Evolutionary conservation across 2,329 filamentous ascomycete species (phyloP).

Genomic region (Fusarium oxysporum): DNA sequence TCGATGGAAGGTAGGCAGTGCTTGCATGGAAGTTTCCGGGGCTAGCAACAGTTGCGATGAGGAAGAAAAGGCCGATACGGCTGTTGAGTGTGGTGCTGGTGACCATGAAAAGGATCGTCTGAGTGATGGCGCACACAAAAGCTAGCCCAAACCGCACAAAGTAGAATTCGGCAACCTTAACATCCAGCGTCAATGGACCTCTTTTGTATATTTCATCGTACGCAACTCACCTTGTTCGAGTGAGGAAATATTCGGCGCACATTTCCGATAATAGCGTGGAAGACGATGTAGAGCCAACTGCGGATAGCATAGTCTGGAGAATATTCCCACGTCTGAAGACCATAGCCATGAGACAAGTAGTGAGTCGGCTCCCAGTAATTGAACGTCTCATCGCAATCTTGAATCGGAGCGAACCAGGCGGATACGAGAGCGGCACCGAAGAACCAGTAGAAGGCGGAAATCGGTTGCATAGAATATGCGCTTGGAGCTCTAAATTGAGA

Average conservation of each 20-base stretch:
- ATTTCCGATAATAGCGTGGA: constrained; percentile 81
- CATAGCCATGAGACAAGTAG: constrained; percentile 92
- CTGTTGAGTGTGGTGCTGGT: constrained; percentile 82
- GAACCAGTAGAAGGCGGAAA: constrained; percentile 84
- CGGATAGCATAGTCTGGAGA: constrained; percentile 94
- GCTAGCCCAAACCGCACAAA: constrained; percentile 82
- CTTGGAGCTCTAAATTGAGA: constrained; percentile 52
- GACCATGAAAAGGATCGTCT: constrained; percentile 83
- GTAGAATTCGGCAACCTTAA: constrained; percentile 81
- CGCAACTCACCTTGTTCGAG: constrained; percentile 63
- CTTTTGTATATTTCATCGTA: not conserved
- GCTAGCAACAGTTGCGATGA: constrained; percentile 80
- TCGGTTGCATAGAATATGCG: constrained; percentile 75
- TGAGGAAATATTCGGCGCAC: constrained; percentile 72
- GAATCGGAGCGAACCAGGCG: constrained; percentile 87
- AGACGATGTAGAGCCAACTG: constrained; percentile 88
- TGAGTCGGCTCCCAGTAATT: constrained; percentile 99
- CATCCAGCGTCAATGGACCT: constrained; percentile 10
- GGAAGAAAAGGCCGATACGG: constrained; percentile 85
- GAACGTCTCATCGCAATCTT: constrained; percentile 98
- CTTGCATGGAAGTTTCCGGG: constrained; percentile 96
- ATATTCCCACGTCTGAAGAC: constrained; percentile 98
- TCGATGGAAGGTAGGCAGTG: constrained; percentile 88
- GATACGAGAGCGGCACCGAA: constrained; percentile 78
- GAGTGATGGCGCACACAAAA: constrained; percentile 80